Evolutionary conservation across 2,329 filamentous ascomycete genomes (phyloP).

Genomic region (Microsporum canis): DNA sequence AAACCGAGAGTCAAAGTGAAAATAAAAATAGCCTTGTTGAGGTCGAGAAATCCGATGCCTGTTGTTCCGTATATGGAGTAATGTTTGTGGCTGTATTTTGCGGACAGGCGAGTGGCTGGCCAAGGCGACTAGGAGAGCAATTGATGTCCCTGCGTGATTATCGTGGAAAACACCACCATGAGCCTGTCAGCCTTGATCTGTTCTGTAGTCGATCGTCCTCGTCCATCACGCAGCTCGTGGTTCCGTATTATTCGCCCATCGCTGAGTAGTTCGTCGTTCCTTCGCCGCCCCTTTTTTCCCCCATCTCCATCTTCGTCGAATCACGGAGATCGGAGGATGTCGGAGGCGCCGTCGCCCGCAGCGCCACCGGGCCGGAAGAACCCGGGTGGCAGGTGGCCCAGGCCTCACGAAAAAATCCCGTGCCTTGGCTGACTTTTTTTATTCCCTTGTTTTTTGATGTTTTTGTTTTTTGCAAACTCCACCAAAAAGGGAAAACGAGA

Average conservation of each 20-base stretch:
- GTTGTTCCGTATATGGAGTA: background rate
- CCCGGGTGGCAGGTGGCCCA: constrained; percentile 1
- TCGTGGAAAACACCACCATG: background rate
- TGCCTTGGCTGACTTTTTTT: background rate
- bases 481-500: background rate
- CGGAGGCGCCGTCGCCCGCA: background rate
- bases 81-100: background rate
- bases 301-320: background rate
- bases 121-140: background rate
- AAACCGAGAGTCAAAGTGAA: background rate
- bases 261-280: too few relatives aligned
- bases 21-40: background rate
- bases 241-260: background rate
- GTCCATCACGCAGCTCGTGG: background rate
- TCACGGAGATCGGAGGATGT: background rate
- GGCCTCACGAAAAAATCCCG: background rate
- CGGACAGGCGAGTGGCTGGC: background rate
- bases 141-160: background rate
- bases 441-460: background rate
- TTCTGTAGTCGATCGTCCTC: background rate
- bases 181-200: background rate
- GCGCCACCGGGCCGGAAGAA: constrained; percentile 1
- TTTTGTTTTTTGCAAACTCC: background rate
- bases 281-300: background rate
- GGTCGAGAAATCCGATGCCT: background rate